Evolutionary conservation across 352 stramenopile genomes (phyloP), one percentile per base, ranked within the genome.

Genomic region (Phytopythium sindhum): DNA sequence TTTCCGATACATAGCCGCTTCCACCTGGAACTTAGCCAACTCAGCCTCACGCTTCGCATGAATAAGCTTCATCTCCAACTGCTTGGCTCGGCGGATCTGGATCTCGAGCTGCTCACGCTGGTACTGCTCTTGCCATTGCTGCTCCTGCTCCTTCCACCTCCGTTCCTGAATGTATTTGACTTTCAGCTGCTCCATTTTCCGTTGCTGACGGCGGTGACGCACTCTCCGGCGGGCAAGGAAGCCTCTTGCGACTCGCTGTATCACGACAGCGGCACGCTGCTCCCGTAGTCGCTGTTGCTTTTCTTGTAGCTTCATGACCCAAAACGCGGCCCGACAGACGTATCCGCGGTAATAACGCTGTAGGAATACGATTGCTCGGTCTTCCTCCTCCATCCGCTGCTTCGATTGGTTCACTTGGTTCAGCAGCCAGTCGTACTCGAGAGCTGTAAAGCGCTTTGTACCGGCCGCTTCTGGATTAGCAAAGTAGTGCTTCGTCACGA

Each of bases 11-110:
- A 70, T 61, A 4, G 81, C 81, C 4, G 74, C 75, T 53, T 90
- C 68, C 5, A 70, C 74, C 33, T 83, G 70, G 44, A 77, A 80
- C 37, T 78, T 81, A 24, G 83, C 84, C 4, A 88, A 42, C 67
- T 90, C 78, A 2, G 71, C 72, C 52, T 89, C 80, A 31, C 77
- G 63, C 66, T 89, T 84, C n/a, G 80, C 84, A 60, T 88, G 74
- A 10, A 74, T 73, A n/a, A 86, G 60, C 39, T 78, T 61, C 31
- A 72, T 69, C 51, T 88, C 78, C 26, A 83, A 63, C 31, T 72
- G 60, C 26, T 82, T 70, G 0, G 81, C 59, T 31, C 72, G 69
- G 29, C 76, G 67, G 6, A 89, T 72, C 61, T 86, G 74, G 9
- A 86, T 57, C 60, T 85, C 71, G 64, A 86, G 78, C 62, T 91